A percentile compares a stretch with the other conserved stretches of the same genome.
These are phyloP conservation scores for Sisymbrium altissimum DNA, from an alignment of 345 rosid species.

Conservation along the genomic window DNA sequence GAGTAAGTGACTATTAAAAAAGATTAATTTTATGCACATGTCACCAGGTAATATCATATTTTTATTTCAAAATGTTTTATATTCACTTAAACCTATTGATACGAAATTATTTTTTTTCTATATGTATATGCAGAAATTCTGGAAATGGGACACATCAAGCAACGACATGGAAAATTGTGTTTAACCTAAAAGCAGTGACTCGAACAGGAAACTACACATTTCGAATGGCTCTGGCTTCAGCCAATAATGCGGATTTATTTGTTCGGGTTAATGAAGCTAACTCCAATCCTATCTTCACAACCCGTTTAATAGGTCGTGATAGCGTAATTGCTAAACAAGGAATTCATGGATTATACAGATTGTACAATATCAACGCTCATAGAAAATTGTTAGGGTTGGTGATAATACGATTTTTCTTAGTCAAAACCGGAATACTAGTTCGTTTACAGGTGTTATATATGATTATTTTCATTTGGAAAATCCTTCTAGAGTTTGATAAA, in stretches of 20 bases:
- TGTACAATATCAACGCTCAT: slow-evolving; percentile 46
- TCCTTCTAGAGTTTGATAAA: slow-evolving; percentile 26
- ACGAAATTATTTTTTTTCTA: no score
- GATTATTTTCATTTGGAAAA: slow-evolving; percentile 82
- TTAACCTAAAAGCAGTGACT: no score
- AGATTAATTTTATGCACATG: no score
- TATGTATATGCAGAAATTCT: no score
- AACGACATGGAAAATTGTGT: no score
- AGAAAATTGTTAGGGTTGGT: slow-evolving; percentile 31
- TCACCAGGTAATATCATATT: no score
- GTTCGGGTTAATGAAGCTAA: no score
- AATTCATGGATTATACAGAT: slow-evolving; percentile 40
- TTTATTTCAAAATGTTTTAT: no score
- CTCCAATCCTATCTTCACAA: slow-evolving; percentile 4
- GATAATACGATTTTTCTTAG: slow-evolving; percentile 56
- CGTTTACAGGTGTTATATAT: slow-evolving; percentile 65
- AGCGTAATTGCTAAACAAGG: slow-evolving; percentile 38
- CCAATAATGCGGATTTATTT: slow-evolving; percentile 22
- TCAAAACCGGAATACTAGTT: slow-evolving; percentile 37
- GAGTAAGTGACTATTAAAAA: no score
- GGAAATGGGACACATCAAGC: no score
- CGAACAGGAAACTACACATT: no score
- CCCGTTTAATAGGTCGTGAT: slow-evolving; percentile 26
- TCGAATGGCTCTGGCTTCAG: slow-evolving; percentile 77
- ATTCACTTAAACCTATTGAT: no score